Base-by-base conservation (phyloP, 805 yeast genomes). In the Nakazawaea ishiwadae region DNA sequence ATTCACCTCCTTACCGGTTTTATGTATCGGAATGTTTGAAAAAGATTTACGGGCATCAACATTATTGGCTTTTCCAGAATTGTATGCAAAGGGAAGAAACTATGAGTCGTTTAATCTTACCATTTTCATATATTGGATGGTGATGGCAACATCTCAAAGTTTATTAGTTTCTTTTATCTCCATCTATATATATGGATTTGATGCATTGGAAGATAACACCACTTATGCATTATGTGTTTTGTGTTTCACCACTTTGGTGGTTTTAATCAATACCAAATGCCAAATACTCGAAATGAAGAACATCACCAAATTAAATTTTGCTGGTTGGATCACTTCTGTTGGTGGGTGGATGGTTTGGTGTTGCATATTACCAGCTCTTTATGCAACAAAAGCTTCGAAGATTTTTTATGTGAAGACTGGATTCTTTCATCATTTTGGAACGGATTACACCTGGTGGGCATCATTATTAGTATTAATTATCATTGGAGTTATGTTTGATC, bases 11-110 rank as follows among this genome's bases (percentile, higher is more conserved):
- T 67, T 93, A 38, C 90, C 96, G 0, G 98, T 93, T 2, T 61
- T 93, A 29, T 84, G 95, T 54, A 69, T 93, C 40, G 99, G 99
- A n/a, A 86, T 90, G 79, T 84, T 93, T 61, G 96, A 91, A 53
- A 84, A 84, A 55, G 99, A 93, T 54, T 69, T 93, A 56, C 72
- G 79, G 37, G 95, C 98, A 1, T 77, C 93, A 1, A 91, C 98
- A 0, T 68, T 93, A 40, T 59, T 91, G 39, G 93, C 98, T 0
- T 84, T 89, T 4, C 99, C 99, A 0, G 96, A 90, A 59, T 66
- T 93, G 20, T 93, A 93, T 56, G 52, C 79, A 2, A 78, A 72
- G 37, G 97, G 98, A 2, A 73, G 93, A 42, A 65, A 75, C 29
- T 84, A 80, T 50, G 75, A 79, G 55, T 82, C 81, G 3, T 91